Evolutionary conservation across 768 basidiomycete species (phyloP), one percentile per base, ranked within the genome.

Genomic region (Lyophyllum decastes): DNA sequence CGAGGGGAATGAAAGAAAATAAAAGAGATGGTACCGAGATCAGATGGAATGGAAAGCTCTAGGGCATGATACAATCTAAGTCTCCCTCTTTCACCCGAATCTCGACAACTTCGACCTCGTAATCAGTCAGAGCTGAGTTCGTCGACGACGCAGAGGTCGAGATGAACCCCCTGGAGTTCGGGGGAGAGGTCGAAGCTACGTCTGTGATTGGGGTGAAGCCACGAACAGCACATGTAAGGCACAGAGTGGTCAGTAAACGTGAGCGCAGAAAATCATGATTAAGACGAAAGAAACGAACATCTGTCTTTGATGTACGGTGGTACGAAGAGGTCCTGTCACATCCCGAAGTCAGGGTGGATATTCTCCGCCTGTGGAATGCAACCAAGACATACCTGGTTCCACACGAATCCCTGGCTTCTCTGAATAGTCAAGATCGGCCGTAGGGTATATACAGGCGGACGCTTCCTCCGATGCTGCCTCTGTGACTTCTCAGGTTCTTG

Each of bases 221-320:
- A 44, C 53, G 52, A 56, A 54, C 26, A 33, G 53, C 30, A 49
- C 55, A 45, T 50, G 48, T 43, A 43, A 38, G 54, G 59, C 57
- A 30, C 61, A 34, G 46, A 34, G 19, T 27, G 60, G 54, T 70
- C 64, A 62, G 66, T 62, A 49, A 59, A 63, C 25, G 60, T 57
- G 43, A 61, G 59, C 35, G 56, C 43, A 45, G 27, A 58, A 54
- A 64, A 33, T 47, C 53, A 51, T 59, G 58, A 55, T 61, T 59
- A 45, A 57, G 61, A 68, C 44, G 61, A 68, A 64, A 52, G 57
- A 41, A 48, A 84, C 90, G 73, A 71, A 93, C 92, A 94, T 83
- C 92, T 77, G 68, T 94, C 92, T 72, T 94, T 93, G 76, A 92
- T 91, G 65, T 93, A 94, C 4, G 92, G 89, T 19, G 92, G 92